A percentile compares a stretch with the other conserved stretches of the same genome.
These are phyloP conservation scores for Peniophora sp. DNA, from an alignment of 1,284 basidiomycete genomes.

Conservation along the genomic window DNA sequence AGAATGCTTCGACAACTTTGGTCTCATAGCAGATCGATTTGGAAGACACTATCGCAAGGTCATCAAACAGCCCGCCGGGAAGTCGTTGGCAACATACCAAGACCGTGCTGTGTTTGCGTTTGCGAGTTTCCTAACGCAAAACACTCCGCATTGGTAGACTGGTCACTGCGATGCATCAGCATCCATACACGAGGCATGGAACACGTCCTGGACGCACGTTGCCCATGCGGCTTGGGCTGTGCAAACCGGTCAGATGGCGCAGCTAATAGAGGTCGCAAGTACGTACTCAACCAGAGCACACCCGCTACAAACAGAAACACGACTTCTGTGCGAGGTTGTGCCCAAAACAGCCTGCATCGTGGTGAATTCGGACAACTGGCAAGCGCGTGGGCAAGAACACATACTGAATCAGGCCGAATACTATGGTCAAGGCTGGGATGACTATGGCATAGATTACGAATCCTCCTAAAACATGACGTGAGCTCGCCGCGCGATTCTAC, in stretches of 20 bases:
- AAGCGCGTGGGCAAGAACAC: slow-evolving; percentile 14
- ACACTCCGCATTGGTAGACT: slow-evolving; percentile 61
- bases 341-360: slow-evolving; percentile 51
- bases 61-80: neutral
- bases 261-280: neutral
- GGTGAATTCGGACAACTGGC: slow-evolving; percentile 4
- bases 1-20: slow-evolving; percentile 70
- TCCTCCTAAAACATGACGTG: slow-evolving; percentile 35
- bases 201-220: slow-evolving; percentile 36
- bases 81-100: slow-evolving; percentile 28
- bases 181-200: slow-evolving; percentile 1
- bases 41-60: slow-evolving; percentile 37
- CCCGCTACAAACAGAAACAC: slow-evolving; percentile 45
- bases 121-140: slow-evolving; percentile 38
- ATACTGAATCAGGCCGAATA: slow-evolving; percentile 48
- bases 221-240: slow-evolving; percentile 70
- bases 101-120: slow-evolving; percentile 45
- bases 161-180: slow-evolving; percentile 39
- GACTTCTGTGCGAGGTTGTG: slow-evolving; percentile 56
- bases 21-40: slow-evolving; percentile 65
- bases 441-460: slow-evolving; percentile 63
- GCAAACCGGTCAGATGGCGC: neutral
- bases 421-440: slow-evolving; percentile 54
- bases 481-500: neutral
- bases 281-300: slow-evolving; percentile 61